Evolutionary conservation across 1,284 basidiomycete species (phyloP).

Genomic region (Wallemia hederae): DNA sequence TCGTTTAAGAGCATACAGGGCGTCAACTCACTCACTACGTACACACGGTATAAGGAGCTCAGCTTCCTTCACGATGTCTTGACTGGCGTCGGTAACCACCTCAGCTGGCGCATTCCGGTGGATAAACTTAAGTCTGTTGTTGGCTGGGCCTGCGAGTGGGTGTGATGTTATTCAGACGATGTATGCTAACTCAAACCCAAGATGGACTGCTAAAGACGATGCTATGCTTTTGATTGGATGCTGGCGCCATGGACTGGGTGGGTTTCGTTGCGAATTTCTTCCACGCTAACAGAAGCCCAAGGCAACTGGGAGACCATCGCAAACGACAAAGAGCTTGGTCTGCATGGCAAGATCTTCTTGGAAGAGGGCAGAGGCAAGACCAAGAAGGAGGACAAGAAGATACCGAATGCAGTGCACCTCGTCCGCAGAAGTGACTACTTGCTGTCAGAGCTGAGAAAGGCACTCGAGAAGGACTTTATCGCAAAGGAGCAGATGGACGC

Average conservation of each 20-base stretch:
- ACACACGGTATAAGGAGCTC: slow-evolving; percentile 67
- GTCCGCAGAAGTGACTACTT: slow-evolving; percentile 90
- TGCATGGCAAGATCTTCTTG: slow-evolving; percentile 84
- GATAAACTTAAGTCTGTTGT: slow-evolving; percentile 25
- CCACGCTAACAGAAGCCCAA: slow-evolving; percentile 15
- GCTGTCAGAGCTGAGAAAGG: slow-evolving; percentile 58
- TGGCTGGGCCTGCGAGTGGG: neutral
- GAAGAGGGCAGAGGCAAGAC: slow-evolving; percentile 46
- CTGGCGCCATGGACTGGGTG: slow-evolving; percentile 77
- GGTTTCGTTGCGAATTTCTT: slow-evolving; percentile 59
- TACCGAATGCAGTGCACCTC: slow-evolving; percentile 87
- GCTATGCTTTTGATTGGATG: slow-evolving; percentile 81
- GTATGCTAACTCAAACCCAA: slow-evolving; percentile 80
- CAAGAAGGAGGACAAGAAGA: slow-evolving; percentile 53
- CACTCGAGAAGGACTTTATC: slow-evolving; percentile 39
- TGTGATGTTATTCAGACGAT: slow-evolving; percentile 41
- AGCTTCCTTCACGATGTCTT: slow-evolving; percentile 63
- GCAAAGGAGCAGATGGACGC: slow-evolving; percentile 3
- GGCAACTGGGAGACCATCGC: slow-evolving; percentile 11
- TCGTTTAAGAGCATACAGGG: slow-evolving; percentile 64
- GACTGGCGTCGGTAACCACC: slow-evolving; percentile 30
- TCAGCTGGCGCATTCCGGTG: slow-evolving; percentile 59
- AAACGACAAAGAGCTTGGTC: slow-evolving; percentile 45
- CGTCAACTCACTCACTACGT: slow-evolving; percentile 91
- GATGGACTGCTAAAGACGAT: slow-evolving; percentile 81